Base-by-base conservation (phyloP, 1,284 basidiomycete species). In the Singerocomus rubriflavus region DNA sequence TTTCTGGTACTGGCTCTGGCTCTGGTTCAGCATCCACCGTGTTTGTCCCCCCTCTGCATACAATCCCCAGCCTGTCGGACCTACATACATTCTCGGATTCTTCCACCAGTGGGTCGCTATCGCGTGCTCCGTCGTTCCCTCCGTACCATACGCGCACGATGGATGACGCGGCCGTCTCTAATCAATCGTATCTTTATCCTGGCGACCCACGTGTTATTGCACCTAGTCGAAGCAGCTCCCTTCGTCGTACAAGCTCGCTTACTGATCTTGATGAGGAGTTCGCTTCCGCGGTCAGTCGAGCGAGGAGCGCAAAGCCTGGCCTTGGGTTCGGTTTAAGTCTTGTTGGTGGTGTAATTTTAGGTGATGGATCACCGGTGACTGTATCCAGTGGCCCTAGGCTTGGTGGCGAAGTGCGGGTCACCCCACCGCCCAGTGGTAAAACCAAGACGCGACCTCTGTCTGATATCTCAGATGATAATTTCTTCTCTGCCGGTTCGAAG, bases 241-340 rank as follows among this genome's bases (percentile, higher is more conserved):
- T 89, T 44, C 75, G 85, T 31, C 76, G 88, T 30, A 87, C 83
- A n/a, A 84, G 79, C 31, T 89, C 86, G 0, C 76, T 89, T 70
- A 85, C 84, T 0, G 88, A 91, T 61, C 69, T 91, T 25, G 87
- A 88, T 44, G 80, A 81, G 31, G 85, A 82, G 60, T 87, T 88
- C 50, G 78, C 71, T 13, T 72, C 72, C 10, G 77, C 77, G 10
- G 62, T 80, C 14, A 67, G 73, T 37, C 67, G 74, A 26, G 77
- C 76, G 14, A 66, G 75, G 42, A 72, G 70, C 27, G 66, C 72
- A 6, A 70, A 73, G 31, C 73, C 74, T 16, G 76, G 75, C 17
- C 66, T 77, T 7, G 76, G 77, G 1, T 77, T 78, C 32, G 74
- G 73, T 7, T 48, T 79, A 0, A 63, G 68, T 36, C 66, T 77